Conservation (phyloP, 192 early-diverging fungal genomes). For the Spinellus fusiger region DNA sequence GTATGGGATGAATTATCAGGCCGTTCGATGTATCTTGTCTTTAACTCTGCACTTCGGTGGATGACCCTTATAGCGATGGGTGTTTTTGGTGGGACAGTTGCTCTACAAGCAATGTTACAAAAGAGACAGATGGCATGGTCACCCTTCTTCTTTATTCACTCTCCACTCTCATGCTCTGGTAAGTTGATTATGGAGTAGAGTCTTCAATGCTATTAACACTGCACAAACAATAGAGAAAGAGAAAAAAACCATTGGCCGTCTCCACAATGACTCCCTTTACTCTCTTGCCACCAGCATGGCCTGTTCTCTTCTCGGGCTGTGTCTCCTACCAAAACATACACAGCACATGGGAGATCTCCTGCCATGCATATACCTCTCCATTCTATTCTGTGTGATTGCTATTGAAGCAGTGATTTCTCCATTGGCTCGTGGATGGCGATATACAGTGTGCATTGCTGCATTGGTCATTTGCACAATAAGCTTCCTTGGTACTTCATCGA, state of each 20-base stretch:
- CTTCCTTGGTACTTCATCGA: neutral
- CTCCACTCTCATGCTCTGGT: no score
- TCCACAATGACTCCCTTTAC: constrained; percentile 2
- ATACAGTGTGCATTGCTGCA: neutral
- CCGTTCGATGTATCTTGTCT: constrained; percentile 4
- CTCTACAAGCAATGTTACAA: neutral
- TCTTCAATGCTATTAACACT: no score
- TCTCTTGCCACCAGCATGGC: constrained; percentile 4
- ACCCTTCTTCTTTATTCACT: no score
- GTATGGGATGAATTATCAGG: constrained; percentile 14
- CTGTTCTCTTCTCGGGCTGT: neutral
- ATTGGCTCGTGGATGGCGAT: neutral
- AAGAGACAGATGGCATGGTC: neutral
- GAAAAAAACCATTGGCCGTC: neutral
- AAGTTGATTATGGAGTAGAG: no score
- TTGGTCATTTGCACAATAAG: neutral
- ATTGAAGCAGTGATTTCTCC: neutral
- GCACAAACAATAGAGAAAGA: no score
- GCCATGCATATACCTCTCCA: neutral
- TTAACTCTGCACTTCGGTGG: constrained; percentile 4
- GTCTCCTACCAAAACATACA: neutral
- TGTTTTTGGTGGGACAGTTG: neutral
- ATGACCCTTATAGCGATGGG: neutral
- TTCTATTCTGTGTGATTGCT: neutral
- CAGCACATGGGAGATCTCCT: constrained; percentile 2